These are phyloP conservation scores for Phylloporus sp. DNA, from an alignment of 1,284 basidiomycete species.

Conservation along the genomic window DNA sequence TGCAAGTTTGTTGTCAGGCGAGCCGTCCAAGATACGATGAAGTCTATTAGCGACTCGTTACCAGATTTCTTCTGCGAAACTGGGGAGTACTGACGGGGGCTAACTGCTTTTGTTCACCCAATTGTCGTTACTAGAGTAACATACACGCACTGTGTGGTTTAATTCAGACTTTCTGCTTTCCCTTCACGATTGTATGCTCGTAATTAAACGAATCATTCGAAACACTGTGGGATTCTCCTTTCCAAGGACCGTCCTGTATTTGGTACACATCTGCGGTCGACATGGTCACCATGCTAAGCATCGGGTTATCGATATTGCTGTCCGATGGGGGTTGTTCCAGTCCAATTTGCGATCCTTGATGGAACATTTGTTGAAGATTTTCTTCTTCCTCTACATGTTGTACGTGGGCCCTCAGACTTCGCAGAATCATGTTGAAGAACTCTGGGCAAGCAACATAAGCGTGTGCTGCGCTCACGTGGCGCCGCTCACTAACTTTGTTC, in stretches of 20 bases:
- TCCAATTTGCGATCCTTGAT: conserved; percentile 61
- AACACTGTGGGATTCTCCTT: conserved; percentile 19
- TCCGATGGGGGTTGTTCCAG: conserved; percentile 61
- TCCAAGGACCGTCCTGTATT: conserved; percentile 42
- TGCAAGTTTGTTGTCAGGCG: conserved; percentile 65
- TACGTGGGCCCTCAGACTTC: conserved; percentile 58
- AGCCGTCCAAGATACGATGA: conserved; percentile 61
- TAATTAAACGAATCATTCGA: conserved; percentile 31
- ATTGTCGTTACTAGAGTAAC: background rate
- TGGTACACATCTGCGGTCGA: conserved; percentile 25
- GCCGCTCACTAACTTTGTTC: conserved; percentile 38
- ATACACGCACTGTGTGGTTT: background rate
- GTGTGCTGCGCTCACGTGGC: conserved; percentile 1
- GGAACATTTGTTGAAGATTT: conserved; percentile 66
- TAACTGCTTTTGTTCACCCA: background rate
- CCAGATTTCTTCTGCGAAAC: conserved; percentile 63
- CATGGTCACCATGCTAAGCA: conserved; percentile 66
- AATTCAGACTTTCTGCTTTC: conserved; percentile 32
- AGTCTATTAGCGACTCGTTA: conserved; percentile 60
- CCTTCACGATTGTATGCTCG: conserved; percentile 38
- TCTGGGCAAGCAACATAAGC: conserved; percentile 38
- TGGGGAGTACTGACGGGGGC: conserved; percentile 38
- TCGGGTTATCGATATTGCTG: conserved; percentile 66
- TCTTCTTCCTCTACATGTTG: conserved; percentile 71
- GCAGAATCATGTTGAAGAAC: conserved; percentile 58